phyloP scores from a whole-genome alignment of 2,329 filamentous ascomycete species.

The Trichocomaceae sp. region DNA sequence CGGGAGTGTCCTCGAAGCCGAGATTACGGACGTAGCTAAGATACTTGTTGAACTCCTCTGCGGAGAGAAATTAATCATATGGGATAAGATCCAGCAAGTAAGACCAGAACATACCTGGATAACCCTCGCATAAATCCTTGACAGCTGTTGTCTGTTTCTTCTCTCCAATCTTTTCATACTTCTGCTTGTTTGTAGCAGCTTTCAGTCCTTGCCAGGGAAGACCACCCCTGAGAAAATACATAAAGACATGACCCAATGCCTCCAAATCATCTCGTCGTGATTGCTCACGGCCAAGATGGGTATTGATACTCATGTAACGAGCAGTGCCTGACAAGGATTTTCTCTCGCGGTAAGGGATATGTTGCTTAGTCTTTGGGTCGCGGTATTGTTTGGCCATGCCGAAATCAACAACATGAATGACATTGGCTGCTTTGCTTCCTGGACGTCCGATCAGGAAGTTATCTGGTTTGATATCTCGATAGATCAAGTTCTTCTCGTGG shows the following conservation, averaged over 20 bases:
- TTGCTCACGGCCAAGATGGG: slow-evolving; percentile 91
- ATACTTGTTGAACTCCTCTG: slow-evolving; percentile 95
- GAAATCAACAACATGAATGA: slow-evolving; percentile 98
- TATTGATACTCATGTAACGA: slow-evolving; percentile 99
- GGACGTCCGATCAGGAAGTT: slow-evolving; percentile 97
- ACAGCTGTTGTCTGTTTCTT: slow-evolving; percentile 98
- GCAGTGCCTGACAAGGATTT: slow-evolving; percentile 96
- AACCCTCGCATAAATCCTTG: slow-evolving; percentile 93
- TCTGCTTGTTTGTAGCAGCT: slow-evolving; percentile 77
- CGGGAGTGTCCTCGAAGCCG: slow-evolving; percentile 95
- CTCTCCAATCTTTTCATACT: slow-evolving; percentile 99
- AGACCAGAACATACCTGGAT: slow-evolving; percentile 55
- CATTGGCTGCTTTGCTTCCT: slow-evolving; percentile 87
- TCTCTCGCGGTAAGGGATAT: slow-evolving; percentile 94
- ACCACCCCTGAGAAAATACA: slow-evolving; percentile 62
- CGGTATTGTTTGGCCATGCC: slow-evolving; percentile 99
- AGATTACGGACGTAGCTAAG: slow-evolving; percentile 95
- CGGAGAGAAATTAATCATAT: slow-evolving; percentile 7
- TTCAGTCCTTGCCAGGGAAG: slow-evolving; percentile 63
- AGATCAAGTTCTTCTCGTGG: slow-evolving; percentile 98
- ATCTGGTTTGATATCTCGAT: slow-evolving; percentile 98
- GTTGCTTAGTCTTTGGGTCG: slow-evolving; percentile 97
- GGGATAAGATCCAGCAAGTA: slow-evolving; percentile 16
- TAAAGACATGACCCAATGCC: slow-evolving; percentile 65
- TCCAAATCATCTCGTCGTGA: slow-evolving; percentile 94